Base-by-base conservation (phyloP, 768 basidiomycete genomes). In the Pleurotus citrinopileatus region DNA sequence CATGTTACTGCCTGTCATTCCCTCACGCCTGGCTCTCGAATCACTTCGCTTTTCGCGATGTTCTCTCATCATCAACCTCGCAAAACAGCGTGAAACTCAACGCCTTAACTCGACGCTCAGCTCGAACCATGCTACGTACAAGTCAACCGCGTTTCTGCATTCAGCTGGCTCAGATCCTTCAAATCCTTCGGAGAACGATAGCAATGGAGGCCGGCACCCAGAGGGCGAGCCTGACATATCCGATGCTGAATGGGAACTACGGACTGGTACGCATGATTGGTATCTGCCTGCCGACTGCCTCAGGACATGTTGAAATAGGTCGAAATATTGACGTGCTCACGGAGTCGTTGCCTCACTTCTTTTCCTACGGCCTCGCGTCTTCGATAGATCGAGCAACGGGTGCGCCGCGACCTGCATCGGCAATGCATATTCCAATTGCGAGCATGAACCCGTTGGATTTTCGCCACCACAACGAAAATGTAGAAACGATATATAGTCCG, bases 191-290 rank as follows among this genome's bases (percentile, higher is more conserved):
- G n/a, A n/a, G n/a, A n/a, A n/a, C 32, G 32, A 34, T 40, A 19
- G 38, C 38, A 19, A 7, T 7, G 17, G 17, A 9, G 17, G 38
- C 19, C 43, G 19, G 7, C 48, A 32, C 4, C 32, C 28, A 19
- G 48, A 50, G 15, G 17, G 37, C 23, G 48, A 51, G 8, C 27
- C 59, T 3, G 63, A 74, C 57, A 61, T 90, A 6, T 79, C 86
- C 1, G 89, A 91, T 65, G 72, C 75, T 5, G 89, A 91, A 60
- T 91, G 89, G 89, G 82, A 89, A 62, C 76, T 90, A 46, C 82
- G 87, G 22, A 88, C 87, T 61, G 88, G 89, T 86, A 66, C 61
- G 64, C 52, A 28, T 45, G 50, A 60, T 36, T 37, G 27, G 17
- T 34, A 26, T 22, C 29, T 26, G 20, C 32, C 34, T 25, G 12